Conservation (phyloP, 176 grass and related monocot species). For the Tuctoria greenei region DNA sequence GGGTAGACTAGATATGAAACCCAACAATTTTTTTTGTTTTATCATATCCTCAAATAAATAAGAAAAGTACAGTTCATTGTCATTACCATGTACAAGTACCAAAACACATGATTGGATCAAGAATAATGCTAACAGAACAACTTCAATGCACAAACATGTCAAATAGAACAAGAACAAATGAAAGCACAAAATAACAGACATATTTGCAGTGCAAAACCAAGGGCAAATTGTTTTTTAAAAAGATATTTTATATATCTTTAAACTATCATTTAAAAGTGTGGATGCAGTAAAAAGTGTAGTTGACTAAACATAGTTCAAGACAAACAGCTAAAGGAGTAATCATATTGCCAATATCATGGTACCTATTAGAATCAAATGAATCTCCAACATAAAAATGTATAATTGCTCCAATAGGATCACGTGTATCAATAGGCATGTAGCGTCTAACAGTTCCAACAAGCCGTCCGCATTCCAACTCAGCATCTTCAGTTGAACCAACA, state of each 20-base stretch:
- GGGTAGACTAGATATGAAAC: no score
- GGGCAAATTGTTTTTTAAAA: neutral
- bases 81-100: constrained; percentile 1
- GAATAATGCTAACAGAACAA: constrained; percentile 23
- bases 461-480: constrained; percentile 57
- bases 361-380: constrained; percentile 85
- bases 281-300: neutral
- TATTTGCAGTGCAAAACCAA: neutral
- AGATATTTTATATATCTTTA: neutral
- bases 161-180: neutral
- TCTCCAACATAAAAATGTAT: constrained; percentile 94
- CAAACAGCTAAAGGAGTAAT: constrained; percentile 8
- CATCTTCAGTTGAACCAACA: constrained; percentile 53
- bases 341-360: constrained; percentile 1
- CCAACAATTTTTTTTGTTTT: no score
- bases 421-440: constrained; percentile 86
- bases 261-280: neutral
- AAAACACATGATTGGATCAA: neutral
- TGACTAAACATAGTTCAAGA: neutral
- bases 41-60: neutral
- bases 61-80: neutral
- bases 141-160: neutral
- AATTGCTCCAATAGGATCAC: constrained; percentile 80
- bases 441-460: constrained; percentile 90
- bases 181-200: neutral